phyloP scores from a whole-genome alignment of 208 protist species.

The Novymonas esmeraldas region DNA sequence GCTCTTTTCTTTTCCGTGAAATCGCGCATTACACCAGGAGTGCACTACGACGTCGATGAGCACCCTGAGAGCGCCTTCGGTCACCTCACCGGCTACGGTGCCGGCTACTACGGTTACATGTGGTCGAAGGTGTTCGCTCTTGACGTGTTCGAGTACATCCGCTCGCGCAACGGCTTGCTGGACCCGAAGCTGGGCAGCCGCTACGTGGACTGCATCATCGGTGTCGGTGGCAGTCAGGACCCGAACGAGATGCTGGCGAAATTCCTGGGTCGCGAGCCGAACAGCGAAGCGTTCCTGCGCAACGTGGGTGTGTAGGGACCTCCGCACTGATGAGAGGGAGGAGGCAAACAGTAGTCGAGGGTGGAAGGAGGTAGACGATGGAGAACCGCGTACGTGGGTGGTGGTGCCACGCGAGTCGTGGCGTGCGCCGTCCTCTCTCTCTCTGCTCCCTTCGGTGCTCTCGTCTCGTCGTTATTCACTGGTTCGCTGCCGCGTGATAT shows the following conservation, averaged over 20 bases:
- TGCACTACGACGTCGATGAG: constrained; percentile 55
- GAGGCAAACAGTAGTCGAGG: neutral
- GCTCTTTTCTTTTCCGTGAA: constrained; percentile 66
- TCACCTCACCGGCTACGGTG: constrained; percentile 82
- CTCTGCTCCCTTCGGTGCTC: neutral
- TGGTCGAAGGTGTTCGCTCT: constrained; percentile 88
- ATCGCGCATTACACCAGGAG: constrained; percentile 58
- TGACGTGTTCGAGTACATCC: constrained; percentile 86
- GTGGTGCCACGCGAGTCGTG: neutral
- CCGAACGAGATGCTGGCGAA: constrained; percentile 72
- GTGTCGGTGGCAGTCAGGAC: constrained; percentile 73
- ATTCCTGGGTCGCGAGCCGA: constrained; percentile 88
- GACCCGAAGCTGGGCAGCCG: constrained; percentile 60
- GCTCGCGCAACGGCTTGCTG: constrained; percentile 64
- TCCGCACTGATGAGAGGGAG: no score
- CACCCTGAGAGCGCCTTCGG: constrained; percentile 86
- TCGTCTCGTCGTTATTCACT: neutral
- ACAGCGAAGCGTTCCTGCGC: constrained; percentile 75
- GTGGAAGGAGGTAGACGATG: neutral
- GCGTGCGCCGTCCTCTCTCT: neutral
- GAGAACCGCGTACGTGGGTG: no score
- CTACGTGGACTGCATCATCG: constrained; percentile 81
- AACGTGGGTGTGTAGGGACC: constrained; percentile 68
- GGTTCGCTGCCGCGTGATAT: no score
- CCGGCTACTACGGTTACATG: constrained; percentile 88